Conservation (phyloP, 2,329 filamentous ascomycete genomes). For the Neofusicoccum laricinum region DNA sequence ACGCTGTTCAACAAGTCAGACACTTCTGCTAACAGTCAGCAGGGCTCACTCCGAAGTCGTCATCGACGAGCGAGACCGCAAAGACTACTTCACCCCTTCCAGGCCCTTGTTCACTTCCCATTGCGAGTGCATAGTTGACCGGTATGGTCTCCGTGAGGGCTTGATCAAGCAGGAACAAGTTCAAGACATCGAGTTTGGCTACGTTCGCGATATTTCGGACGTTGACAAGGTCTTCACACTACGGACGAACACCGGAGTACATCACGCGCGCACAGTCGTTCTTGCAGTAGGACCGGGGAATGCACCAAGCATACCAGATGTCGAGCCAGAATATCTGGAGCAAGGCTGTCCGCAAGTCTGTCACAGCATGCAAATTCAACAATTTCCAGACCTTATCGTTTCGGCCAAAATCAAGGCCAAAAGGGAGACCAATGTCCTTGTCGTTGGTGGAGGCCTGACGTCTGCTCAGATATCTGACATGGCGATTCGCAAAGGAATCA, state of each 20-base stretch:
- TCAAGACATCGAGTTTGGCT: constrained; percentile 58
- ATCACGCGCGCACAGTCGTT: constrained; percentile 63
- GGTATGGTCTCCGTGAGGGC: constrained; percentile 49
- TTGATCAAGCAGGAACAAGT: constrained; percentile 61
- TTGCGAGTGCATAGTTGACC: constrained; percentile 38
- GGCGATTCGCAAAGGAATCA: constrained; percentile 62
- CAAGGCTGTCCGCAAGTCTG: constrained; percentile 47
- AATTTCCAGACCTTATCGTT: constrained; percentile 56
- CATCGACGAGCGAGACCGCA: constrained; percentile 46
- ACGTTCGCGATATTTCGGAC: constrained; percentile 43
- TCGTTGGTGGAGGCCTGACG: constrained; percentile 74
- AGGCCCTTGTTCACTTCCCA: constrained; percentile 41
- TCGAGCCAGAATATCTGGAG: background rate
- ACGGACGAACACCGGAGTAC: constrained; percentile 51
- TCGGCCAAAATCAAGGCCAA: constrained; percentile 50
- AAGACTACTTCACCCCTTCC: constrained; percentile 46
- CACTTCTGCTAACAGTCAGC: background rate
- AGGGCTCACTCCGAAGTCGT: constrained; percentile 29
- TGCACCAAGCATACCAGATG: constrained; percentile 48
- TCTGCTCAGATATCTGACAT: constrained; percentile 71
- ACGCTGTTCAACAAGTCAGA: background rate
- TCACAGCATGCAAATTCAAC: constrained; percentile 63
- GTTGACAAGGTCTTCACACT: constrained; percentile 63
- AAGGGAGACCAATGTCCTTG: constrained; percentile 60
- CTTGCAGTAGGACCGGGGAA: constrained; percentile 70